Evolutionary conservation across 139 green algal genomes (phyloP).

Genomic region (Picochlorum sp.): DNA sequence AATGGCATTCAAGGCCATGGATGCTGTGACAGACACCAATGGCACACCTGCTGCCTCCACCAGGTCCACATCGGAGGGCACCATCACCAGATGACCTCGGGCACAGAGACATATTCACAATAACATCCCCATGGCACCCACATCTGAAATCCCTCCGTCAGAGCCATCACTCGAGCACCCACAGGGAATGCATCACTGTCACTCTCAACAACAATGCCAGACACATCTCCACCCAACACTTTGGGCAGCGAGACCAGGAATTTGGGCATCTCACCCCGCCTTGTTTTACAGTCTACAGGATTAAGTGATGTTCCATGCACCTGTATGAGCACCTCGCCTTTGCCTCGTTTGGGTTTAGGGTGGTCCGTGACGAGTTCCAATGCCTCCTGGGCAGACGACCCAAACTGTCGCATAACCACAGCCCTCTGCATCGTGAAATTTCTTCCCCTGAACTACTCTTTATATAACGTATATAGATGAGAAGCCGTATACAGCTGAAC

Average conservation of each 20-base stretch:
- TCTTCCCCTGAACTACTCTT: no score
- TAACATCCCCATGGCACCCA: background rate
- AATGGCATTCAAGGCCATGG: slow-evolving; percentile 24
- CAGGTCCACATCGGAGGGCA: slow-evolving; percentile 17
- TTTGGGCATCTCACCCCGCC: slow-evolving; percentile 4
- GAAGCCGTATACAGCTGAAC: no score
- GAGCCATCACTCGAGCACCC: slow-evolving; percentile 3
- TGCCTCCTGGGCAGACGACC: background rate
- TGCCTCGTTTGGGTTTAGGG: background rate
- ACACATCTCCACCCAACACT: slow-evolving; percentile 8
- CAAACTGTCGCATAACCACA: background rate
- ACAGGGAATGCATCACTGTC: background rate
- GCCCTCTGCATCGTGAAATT: background rate
- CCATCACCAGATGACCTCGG: slow-evolving; percentile 4
- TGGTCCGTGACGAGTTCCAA: background rate
- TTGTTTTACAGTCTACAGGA: slow-evolving; percentile 12
- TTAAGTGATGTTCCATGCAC: slow-evolving; percentile 1
- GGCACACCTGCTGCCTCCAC: slow-evolving; percentile 25
- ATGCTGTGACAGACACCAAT: slow-evolving; percentile 28
- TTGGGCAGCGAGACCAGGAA: slow-evolving; percentile 11
- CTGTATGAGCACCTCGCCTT: background rate
- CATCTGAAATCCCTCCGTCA: slow-evolving; percentile 5
- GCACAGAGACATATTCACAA: background rate
- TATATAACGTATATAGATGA: no score
- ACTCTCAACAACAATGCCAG: slow-evolving; percentile 7